Conservation (phyloP, 1,139 yeast species). For the Yarrowia galli region DNA sequence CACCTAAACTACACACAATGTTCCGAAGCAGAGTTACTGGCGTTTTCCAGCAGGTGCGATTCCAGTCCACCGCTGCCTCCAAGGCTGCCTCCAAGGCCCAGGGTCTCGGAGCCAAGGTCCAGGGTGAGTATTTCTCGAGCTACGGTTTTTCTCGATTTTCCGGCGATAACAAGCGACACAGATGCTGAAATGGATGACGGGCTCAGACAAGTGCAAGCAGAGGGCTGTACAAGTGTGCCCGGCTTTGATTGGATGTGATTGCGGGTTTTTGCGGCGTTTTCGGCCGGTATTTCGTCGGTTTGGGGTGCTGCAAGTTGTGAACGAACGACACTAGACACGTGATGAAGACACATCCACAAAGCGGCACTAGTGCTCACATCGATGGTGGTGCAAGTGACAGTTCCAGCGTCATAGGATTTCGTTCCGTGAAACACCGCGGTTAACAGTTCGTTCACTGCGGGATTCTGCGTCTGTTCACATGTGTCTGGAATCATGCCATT, state of each 20-base stretch:
- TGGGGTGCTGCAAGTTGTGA: not conserved
- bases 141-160: not conserved
- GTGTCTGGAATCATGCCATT: not conserved
- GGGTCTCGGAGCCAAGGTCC: conserved; percentile 59
- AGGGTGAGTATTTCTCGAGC: conserved; percentile 48
- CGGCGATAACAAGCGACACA: conserved; percentile 24
- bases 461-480: not conserved
- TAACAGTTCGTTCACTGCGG: not conserved
- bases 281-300: not conserved
- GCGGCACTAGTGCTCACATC: not conserved
- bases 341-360: not conserved
- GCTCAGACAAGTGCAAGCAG: not conserved
- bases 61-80: conserved; percentile 53
- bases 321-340: conserved; percentile 9
- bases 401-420: not conserved
- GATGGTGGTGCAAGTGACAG: not conserved
- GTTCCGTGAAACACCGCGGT: not conserved
- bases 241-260: conserved; percentile 19
- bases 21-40: conserved; percentile 43
- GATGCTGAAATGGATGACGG: not conserved
- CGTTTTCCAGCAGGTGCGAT: conserved; percentile 50
- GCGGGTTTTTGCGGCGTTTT: not conserved
- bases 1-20: conserved; percentile 40
- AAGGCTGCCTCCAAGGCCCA: conserved; percentile 55
- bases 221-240: not conserved